Percentiles rank a stretch among this genome's conserved stretches.
These are phyloP conservation scores for Hevea brasiliensis DNA, from an alignment of 345 rosid genomes.

Conservation along the genomic window DNA sequence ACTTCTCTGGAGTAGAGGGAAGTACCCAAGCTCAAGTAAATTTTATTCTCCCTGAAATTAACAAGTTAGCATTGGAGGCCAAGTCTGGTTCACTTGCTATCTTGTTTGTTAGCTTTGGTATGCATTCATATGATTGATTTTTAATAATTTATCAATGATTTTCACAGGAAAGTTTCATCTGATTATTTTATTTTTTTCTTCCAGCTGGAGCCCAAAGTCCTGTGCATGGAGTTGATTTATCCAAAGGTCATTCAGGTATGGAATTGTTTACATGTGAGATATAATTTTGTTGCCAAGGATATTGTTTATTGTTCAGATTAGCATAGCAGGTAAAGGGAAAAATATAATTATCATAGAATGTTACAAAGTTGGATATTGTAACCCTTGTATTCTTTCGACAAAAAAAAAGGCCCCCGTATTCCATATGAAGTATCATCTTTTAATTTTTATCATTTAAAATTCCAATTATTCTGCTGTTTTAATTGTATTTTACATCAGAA, in stretches of 20 bases:
- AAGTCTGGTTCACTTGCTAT: constrained; percentile 76
- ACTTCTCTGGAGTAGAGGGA: constrained; percentile 69
- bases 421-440: neutral
- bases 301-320: neutral
- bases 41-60: constrained; percentile 84
- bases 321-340: neutral
- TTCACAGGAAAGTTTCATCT: constrained; percentile 20
- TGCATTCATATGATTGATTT: constrained; percentile 15
- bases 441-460: neutral
- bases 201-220: constrained; percentile 78
- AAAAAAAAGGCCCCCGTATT: neutral
- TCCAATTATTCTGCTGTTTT: constrained; percentile 12
- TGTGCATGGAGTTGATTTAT: constrained; percentile 54
- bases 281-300: constrained; percentile 11
- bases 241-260: constrained; percentile 60
- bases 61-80: constrained; percentile 70
- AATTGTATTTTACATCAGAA: constrained; percentile 43
- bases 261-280: constrained; percentile 35
- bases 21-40: constrained; percentile 64
- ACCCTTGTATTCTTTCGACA: neutral
- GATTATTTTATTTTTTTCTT: constrained; percentile 22
- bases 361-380: neutral
- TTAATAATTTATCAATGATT: constrained; percentile 5
- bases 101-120: constrained; percentile 89
- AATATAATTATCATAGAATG: neutral